phyloP scores from a whole-genome alignment of 177 flowering plant genomes.

The Viscum album region DNA sequence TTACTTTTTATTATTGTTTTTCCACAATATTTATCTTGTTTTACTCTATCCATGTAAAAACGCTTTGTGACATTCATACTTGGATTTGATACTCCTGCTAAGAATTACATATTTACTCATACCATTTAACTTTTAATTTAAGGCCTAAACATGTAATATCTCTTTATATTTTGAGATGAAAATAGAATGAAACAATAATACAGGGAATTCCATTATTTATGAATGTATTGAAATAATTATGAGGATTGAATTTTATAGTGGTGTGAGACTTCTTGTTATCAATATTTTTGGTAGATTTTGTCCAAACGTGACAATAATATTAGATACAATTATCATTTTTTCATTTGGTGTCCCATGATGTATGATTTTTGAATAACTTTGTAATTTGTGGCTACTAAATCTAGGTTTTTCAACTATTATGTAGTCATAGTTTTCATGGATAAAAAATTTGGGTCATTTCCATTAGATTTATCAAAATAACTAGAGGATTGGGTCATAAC shows the following conservation, averaged over 20 bases:
- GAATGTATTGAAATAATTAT: slow-evolving; percentile 94
- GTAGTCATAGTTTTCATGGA: background rate
- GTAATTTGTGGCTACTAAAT: too few species aligned
- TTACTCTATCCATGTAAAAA: too few species aligned
- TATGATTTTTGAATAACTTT: background rate
- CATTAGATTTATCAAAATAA: too few species aligned
- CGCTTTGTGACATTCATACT: too few species aligned
- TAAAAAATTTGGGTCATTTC: background rate
- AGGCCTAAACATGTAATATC: too few species aligned
- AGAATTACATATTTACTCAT: too few species aligned
- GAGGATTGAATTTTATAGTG: slow-evolving; percentile 93
- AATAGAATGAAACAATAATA: slow-evolving; percentile 94
- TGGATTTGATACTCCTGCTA: too few species aligned
- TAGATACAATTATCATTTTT: slow-evolving; percentile 35
- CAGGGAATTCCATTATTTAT: slow-evolving; percentile 96
- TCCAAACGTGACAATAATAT: slow-evolving; percentile 99
- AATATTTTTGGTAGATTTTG: slow-evolving; percentile 96
- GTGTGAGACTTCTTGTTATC: slow-evolving; percentile 92
- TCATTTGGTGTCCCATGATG: background rate
- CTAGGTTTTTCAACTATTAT: background rate
- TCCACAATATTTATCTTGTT: too few species aligned
- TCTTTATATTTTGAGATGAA: slow-evolving; percentile 72
- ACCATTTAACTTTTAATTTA: too few species aligned
- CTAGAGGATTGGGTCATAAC: too few species aligned
- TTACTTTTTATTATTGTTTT: too few species aligned